Base-by-base conservation (phyloP, 768 basidiomycete species). In the Boletus fagicola region DNA sequence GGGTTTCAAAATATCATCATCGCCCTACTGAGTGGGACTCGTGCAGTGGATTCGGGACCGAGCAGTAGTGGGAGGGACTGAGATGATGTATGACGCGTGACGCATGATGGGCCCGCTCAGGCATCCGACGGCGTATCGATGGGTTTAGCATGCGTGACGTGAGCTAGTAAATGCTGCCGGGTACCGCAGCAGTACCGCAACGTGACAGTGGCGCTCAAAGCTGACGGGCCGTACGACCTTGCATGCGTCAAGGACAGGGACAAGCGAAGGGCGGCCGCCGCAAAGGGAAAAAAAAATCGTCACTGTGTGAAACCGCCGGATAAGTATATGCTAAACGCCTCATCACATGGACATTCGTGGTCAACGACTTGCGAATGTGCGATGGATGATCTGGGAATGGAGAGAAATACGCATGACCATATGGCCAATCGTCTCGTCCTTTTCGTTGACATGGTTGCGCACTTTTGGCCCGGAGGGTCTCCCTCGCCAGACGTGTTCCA, bases 31-130 rank as follows among this genome's bases (percentile, higher is more conserved):
- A 30, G 4, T 43, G 13, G n/a, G 20, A 15, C 28, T 22, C 18
- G 50, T 22, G 46, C 18, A n/a, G 47, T 39, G 4, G 20, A 12
- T 22, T 63, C 49, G 61, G 61, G 28, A 53, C 56, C 62, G 62
- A 54, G 18, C 26, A 35, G 12, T 4, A 6, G 20, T n/a, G 16
- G 28, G 9, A 20, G 30, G 18, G 47, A 20, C n/a, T 26, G 16
- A n/a, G n/a, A 31, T 20, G 46, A 24, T 43, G 13, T 6, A 4
- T 49, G 18, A 24, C 18, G 16, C 28, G 12, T 46, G 45, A 26
- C 15, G 9, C 24, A 26, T 47, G 22, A 30, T 24, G 16, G 26
- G 28, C 30, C 8, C 3, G 26, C 26, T 18, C 15, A 16, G 35
- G 50, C 42, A 15, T 22, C 24, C n/a, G n/a, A 15, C 31, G 30